These are phyloP conservation scores for Phytophthora syringae DNA, from an alignment of 352 stramenopile genomes.

Conservation along the genomic window DNA sequence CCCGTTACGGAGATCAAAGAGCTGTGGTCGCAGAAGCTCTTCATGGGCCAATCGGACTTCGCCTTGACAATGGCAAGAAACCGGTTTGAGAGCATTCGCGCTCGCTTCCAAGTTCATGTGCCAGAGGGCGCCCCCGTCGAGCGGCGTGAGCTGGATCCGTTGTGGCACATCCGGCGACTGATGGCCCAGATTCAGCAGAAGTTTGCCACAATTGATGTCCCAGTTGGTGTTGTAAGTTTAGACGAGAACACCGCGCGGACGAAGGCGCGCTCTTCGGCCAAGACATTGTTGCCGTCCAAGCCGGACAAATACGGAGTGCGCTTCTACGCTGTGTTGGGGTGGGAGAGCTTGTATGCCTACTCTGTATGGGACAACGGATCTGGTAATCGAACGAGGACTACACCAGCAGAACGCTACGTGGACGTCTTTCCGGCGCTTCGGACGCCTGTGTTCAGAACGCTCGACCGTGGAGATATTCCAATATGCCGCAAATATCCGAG, in stretches of 20 bases:
- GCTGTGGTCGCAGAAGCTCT: constrained; percentile 8
- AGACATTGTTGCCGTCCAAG: neutral
- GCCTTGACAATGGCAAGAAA: constrained; percentile 6
- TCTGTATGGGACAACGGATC: constrained; percentile 3
- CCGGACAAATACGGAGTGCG: constrained; percentile 4
- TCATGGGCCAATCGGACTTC: constrained; percentile 1
- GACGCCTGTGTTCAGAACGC: constrained; percentile 2
- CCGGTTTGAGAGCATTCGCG: constrained; percentile 7
- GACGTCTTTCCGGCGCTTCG: neutral
- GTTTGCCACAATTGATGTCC: too few species aligned
- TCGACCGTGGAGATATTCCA: neutral
- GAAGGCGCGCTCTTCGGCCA: neutral
- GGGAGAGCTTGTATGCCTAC: constrained; percentile 7
- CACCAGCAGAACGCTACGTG: neutral
- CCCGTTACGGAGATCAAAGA: constrained; percentile 6
- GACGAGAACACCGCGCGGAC: constrained; percentile 10
- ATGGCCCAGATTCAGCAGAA: neutral
- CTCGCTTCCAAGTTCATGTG: constrained; percentile 4
- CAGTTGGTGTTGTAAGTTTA: constrained; percentile 2
- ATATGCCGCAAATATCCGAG: constrained; percentile 5
- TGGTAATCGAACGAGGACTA: neutral
- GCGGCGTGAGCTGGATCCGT: neutral
- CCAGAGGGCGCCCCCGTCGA: neutral
- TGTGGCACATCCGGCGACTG: constrained; percentile 7
- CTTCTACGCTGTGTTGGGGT: constrained; percentile 3